Evolutionary conservation across 2,329 filamentous ascomycete genomes (phyloP), one percentile per base, ranked within the genome.

Genomic region (Diaporthe eres): DNA sequence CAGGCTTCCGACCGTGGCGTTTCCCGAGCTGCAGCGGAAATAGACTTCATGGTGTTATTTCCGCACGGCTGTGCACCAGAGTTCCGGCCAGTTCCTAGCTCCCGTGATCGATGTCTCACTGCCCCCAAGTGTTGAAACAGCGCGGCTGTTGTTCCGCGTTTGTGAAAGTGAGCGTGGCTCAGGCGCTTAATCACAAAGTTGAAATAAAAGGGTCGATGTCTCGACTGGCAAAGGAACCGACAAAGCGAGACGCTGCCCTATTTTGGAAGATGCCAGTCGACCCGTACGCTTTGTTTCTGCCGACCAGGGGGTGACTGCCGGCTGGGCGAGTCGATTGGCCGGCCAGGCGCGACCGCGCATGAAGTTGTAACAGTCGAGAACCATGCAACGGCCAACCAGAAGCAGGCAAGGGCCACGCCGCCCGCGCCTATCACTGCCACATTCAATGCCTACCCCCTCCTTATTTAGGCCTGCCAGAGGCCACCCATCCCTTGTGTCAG

Each of bases 401-500:
- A 70, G n/a, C 34, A 42, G 49, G n/a, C 49, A 70, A 55, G 47
- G 49, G 49, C 31, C 31, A 39, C 31, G 49, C 65, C 65, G 42
- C 34, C 34, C 49, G 65, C 65, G 65, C 65, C 49, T 42, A 70
- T 55, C 49, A 70, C 49, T 70, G 47, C 65, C 49, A 55, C 49
- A 70, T 55, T 70, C 49, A 70, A 70, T 70, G 49, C 65, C 10
- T 7, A 39, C 34, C 65, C 63, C 65, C n/a, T 37, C 28, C 47
- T 28, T 68, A 68, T 55, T 68, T 53, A 53, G 65, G 65, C 65
- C 65, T 22, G 49, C 22, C n/a, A 70, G 49, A 70, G 65, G 65
- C 65, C 34, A 55, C 47, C 65, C 65, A 42, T 51, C 65, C 65
- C 49, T 70, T 70, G 65, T 70, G 15, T 70, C 49, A 70, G 65